Conservation (phyloP, 2,329 filamentous ascomycete genomes). For the Huntiella savannae region DNA sequence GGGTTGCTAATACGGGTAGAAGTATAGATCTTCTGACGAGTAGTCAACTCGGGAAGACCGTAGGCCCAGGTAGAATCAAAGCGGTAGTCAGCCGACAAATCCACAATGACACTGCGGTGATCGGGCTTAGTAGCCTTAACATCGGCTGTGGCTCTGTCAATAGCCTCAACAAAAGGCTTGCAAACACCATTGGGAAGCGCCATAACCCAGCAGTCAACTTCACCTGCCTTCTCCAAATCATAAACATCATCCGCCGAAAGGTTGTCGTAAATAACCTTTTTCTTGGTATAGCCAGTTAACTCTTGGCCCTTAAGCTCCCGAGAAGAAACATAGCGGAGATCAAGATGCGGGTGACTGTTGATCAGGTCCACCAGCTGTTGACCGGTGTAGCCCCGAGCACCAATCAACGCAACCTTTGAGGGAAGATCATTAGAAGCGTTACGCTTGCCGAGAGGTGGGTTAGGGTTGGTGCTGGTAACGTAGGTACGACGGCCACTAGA, state of each 20-base stretch:
- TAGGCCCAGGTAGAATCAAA: slow-evolving; percentile 80
- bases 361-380: slow-evolving; percentile 76
- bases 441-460: slow-evolving; percentile 74
- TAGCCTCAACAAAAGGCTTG: slow-evolving; percentile 80
- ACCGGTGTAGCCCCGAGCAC: slow-evolving; percentile 84
- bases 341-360: slow-evolving; percentile 75
- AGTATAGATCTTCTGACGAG: slow-evolving; percentile 55
- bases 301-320: slow-evolving; percentile 77
- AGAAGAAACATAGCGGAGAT: slow-evolving; percentile 79
- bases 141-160: slow-evolving; percentile 23
- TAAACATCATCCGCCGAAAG: slow-evolving; percentile 71
- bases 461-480: slow-evolving; percentile 56
- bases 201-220: slow-evolving; percentile 95
- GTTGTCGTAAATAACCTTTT: slow-evolving; percentile 82
- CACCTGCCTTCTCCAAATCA: slow-evolving; percentile 62
- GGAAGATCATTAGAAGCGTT: slow-evolving; percentile 67
- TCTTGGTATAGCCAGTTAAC: slow-evolving; percentile 78
- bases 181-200: slow-evolving; percentile 89
- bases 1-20: slow-evolving; percentile 78
- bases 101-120: slow-evolving; percentile 60
- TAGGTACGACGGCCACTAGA: slow-evolving; percentile 14
- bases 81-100: slow-evolving; percentile 91
- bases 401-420: slow-evolving; percentile 69
- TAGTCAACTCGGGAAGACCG: slow-evolving; percentile 69
- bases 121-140: slow-evolving; percentile 14